Base-by-base conservation (phyloP, 371 early-diverging fungal species). In the Blakeslea trispora region DNA sequence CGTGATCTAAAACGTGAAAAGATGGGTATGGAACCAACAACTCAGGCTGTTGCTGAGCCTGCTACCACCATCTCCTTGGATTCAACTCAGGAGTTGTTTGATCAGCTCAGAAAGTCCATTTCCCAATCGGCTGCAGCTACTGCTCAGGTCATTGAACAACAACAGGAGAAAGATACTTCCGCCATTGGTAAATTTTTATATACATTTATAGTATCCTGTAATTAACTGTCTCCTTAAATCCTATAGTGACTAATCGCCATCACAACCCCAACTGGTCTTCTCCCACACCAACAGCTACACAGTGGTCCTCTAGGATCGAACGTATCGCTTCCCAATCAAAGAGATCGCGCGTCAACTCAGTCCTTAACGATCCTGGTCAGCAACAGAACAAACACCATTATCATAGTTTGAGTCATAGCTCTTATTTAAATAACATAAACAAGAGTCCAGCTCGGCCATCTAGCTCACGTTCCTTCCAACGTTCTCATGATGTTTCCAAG, bases 1-100 rank as follows among this genome's bases (percentile, higher is more conserved):
- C 88, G 99, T 48, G 99, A 99, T 73, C 75, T 99, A 31, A 95
- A 98, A 77, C 86, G 99, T 48, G 99, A 98, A 78, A 85, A 90
- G 32, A 81, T 88, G 64, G 92, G 91, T 4, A 73, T 87, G 32
- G 91, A 91, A 60, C 87, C 94, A 1, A 91, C 93, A 1, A 94
- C 92, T 3, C 59, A 72, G 19, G 81, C 88, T 11, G 74, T 83
- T 5, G 71, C 82, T 31, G 82, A 84, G 55, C 85, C 88, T 18
- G 87, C 85, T 7, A 50, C 79, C 21, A 82, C 84, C 1, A 64
- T 81, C 47, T 81, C 85, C 5, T 66, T 84, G 9, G 85, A 86
- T 57, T 81, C 86, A 6, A 83, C 85, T 10, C 84, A 84, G 53
- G 82, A 83, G 34, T 53, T 84, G 32, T 84, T 84, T 41, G 84